Percentiles rank a stretch among this genome's conserved stretches.
These are phyloP conservation scores for Yarrowia deformans DNA, from an alignment of 805 yeast species.

Conservation along the genomic window DNA sequence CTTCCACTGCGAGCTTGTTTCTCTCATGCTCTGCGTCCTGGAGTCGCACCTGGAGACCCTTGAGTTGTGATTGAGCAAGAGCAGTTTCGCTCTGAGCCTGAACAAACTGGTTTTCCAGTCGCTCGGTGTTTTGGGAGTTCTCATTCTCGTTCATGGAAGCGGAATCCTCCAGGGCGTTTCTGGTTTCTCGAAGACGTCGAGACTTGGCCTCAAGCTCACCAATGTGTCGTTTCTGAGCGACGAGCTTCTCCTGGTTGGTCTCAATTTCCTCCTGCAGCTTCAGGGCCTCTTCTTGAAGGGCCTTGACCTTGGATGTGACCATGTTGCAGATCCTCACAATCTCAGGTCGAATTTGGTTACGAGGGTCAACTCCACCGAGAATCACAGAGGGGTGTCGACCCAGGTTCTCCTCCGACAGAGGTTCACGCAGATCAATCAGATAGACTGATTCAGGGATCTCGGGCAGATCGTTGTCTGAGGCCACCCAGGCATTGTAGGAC, in stretches of 20 bases:
- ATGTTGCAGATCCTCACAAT: constrained; percentile 57
- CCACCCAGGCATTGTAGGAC: constrained; percentile 31
- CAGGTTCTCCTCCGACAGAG: constrained; percentile 54
- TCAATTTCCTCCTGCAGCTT: constrained; percentile 67
- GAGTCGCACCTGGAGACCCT: constrained; percentile 31
- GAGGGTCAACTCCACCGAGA: constrained; percentile 53
- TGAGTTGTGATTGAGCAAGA: constrained; percentile 20
- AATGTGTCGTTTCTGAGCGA: constrained; percentile 28
- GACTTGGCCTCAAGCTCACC: constrained; percentile 31
- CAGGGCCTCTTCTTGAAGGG: constrained; percentile 63
- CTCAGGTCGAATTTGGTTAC: constrained; percentile 51
- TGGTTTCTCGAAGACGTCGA: constrained; percentile 28
- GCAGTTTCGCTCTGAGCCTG: constrained; percentile 34
- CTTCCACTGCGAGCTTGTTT: constrained; percentile 20
- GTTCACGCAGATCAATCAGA: constrained; percentile 54
- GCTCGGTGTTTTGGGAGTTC: constrained; percentile 28
- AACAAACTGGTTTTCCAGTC: constrained; percentile 30
- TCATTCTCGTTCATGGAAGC: constrained; percentile 35
- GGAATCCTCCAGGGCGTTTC: constrained; percentile 22
- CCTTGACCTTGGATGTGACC: constrained; percentile 57
- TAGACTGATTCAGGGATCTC: constrained; percentile 45
- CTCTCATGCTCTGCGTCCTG: constrained; percentile 31
- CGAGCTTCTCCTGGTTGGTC: constrained; percentile 44
- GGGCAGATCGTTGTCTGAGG: constrained; percentile 25
- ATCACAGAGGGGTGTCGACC: constrained; percentile 57